Conservation (phyloP, 2,329 filamentous ascomycete species). For the Macroventuria anomochaeta region DNA sequence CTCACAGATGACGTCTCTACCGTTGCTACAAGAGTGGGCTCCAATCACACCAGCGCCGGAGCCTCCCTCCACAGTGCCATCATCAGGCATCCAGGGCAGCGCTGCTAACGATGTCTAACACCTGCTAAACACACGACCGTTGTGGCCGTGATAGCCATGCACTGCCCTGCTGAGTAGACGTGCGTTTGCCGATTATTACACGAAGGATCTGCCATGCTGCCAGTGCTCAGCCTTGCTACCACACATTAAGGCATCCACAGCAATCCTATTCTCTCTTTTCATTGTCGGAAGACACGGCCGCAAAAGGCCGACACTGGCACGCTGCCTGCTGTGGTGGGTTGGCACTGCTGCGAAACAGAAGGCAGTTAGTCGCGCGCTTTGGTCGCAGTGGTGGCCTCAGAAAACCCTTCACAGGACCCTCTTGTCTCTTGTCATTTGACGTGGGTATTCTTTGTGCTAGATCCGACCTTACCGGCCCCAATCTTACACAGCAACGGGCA, state of each 20-base stretch:
- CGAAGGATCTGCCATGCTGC: slow-evolving; percentile 11
- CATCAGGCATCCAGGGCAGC: slow-evolving; percentile 21
- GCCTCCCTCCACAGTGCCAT: slow-evolving; percentile 20
- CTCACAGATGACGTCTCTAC: slow-evolving; percentile 28
- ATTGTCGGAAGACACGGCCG: slow-evolving; percentile 11
- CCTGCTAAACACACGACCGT: slow-evolving; percentile 10
- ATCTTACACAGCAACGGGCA: slow-evolving; percentile 17
- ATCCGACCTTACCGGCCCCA: slow-evolving; percentile 23
- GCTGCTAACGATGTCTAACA: slow-evolving; percentile 7
- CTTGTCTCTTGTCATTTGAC: slow-evolving; percentile 24
- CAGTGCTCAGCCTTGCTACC: slow-evolving; percentile 14
- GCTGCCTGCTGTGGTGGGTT: slow-evolving; percentile 18
- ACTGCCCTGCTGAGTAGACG: slow-evolving; percentile 20
- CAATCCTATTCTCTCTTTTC: slow-evolving; percentile 1
- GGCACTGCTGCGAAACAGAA: slow-evolving; percentile 27
- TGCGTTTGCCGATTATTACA: slow-evolving; percentile 1
- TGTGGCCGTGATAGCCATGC: slow-evolving; percentile 18
- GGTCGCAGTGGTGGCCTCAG: slow-evolving; percentile 19
- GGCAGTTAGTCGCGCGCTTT: slow-evolving; percentile 16
- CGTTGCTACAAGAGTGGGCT: slow-evolving; percentile 18
- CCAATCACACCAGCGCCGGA: slow-evolving; percentile 21
- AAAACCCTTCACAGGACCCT: slow-evolving; percentile 12
- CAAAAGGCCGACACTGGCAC: slow-evolving; percentile 6
- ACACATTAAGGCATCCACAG: slow-evolving; percentile 8
- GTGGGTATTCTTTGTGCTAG: slow-evolving; percentile 16